Evolutionary conservation across 208 protist genomes (phyloP), one percentile per base, ranked within the genome.

Genomic region (Trypanosoma lewisi): DNA sequence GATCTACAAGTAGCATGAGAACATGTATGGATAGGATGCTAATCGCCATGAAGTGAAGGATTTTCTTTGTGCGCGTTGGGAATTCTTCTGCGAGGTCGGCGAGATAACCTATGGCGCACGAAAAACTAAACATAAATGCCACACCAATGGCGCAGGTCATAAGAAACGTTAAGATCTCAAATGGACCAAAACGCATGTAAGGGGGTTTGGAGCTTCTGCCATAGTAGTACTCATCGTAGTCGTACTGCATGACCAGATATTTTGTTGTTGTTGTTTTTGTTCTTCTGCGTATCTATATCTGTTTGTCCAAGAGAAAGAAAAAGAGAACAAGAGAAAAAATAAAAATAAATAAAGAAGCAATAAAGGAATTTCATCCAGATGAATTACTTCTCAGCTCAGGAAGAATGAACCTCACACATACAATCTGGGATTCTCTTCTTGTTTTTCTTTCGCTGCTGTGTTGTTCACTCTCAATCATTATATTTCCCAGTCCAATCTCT

Each of bases 21-120:
- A 45, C 28, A 66, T 91, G 84, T 33, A 77, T 63, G 6, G 53
- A 37, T 8, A 78, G 0, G 56, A 77, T 84, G 59, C 69, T 25
- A 41, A 67, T 6, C 33, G 83, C 72, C 27, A 87, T 50, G 0
- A 36, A 34, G 23, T 64, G 67, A 61, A 91, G 64, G 16, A 78
- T 51, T 49, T 57, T 65, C 17, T 54, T 49, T 16, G 84, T 60
- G 17, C 51, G 44, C 8, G 78, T 75, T 4, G 81, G 77, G 53
- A 78, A 76, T 44, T 91, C 80, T 47, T 91, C 80, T 6, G 79
- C 80, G 9, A 77, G 3, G 21, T 87, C 78, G 16, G 84, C 56
- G 16, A 85, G 25, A 30, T 72, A 77, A 34, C 73, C 66, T 17
- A 87, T 39, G 0, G 58, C 58, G 30, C 74, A 87, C 52, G 51